Evolutionary conservation across 2,329 filamentous ascomycete species (phyloP), one percentile per base, ranked within the genome.

Genomic region (Verticillium klebahnii): DNA sequence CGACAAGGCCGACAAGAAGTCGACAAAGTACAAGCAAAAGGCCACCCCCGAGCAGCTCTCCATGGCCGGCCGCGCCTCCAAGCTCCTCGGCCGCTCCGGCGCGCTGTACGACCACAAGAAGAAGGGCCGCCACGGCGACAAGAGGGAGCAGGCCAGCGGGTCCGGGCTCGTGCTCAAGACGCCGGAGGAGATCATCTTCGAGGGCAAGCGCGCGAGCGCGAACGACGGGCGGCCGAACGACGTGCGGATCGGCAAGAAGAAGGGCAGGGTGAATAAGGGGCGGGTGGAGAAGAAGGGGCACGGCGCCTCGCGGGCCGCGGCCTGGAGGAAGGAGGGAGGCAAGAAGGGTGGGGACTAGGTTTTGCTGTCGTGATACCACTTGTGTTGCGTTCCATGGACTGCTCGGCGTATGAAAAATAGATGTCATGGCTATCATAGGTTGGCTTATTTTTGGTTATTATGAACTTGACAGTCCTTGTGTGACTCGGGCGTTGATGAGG

Each of bases 121-220:
- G 25, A 56, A 56, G 54, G 23, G 23, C 9, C 34, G 5, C 14
- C 67, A 61, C 50, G 66, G 63, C 62, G 64, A 65, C 67, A 62
- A 65, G 67, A 62, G 67, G 68, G 63, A 59, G 19, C 40, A 45
- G 25, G 61, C 60, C 31, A 69, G 67, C 60, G 68, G 63, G 58
- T 65, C 64, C 40, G 66, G 63, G 55, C 67, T 63, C 45, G 64
- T 64, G 19, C 63, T 65, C 23, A 84, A 85, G 75, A 82, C 83
- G 1, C 88, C 89, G 0, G 89, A 93, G 74, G 80, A 82, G 17
- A 85, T 93, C 65, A 84, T 93, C n/a, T 93, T 94, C 69, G 92
- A 96, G 73, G 92, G 92, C 0, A 87, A 89, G 65, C 83, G 92
- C 60, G 91, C 91, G 11, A 91, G 84, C 60, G 78, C 82, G 36